These are phyloP conservation scores for Polyporus arcularius DNA, from an alignment of 768 basidiomycete genomes.

Conservation along the genomic window DNA sequence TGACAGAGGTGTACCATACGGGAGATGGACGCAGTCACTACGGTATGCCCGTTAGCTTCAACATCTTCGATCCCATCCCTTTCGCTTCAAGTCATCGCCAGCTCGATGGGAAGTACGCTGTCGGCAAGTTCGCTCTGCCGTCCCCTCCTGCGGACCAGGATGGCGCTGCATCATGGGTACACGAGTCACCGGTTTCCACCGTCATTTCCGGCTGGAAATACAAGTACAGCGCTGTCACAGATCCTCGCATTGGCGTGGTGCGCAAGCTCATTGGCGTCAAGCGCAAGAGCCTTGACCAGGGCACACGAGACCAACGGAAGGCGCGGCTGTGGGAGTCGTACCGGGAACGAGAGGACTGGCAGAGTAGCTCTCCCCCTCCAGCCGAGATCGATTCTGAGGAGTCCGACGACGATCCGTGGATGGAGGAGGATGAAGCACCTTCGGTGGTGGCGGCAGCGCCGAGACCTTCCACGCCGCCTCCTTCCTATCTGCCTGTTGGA, in stretches of 20 bases:
- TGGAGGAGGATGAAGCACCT: constrained; percentile 30
- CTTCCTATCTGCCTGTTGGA: constrained; percentile 70
- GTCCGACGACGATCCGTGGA: constrained; percentile 38
- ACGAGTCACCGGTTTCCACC: constrained; percentile 4
- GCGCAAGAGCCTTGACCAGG: constrained; percentile 53
- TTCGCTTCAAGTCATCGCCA: constrained; percentile 64
- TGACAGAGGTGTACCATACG: constrained; percentile 33
- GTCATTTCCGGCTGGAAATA: constrained; percentile 45
- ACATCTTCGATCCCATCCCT: constrained; percentile 70
- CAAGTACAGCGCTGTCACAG: constrained; percentile 62
- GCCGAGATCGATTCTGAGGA: constrained; percentile 41
- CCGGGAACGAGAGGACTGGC: constrained; percentile 52
- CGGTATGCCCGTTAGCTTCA: constrained; percentile 24
- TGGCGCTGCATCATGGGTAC: constrained; percentile 17
- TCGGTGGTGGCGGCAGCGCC: constrained; percentile 35
- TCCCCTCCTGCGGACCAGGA: constrained; percentile 57
- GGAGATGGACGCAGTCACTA: constrained; percentile 25
- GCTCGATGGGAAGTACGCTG: constrained; percentile 72
- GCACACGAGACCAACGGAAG: constrained; percentile 35
- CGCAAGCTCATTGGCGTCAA: constrained; percentile 70
- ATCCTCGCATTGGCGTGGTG: constrained; percentile 71
- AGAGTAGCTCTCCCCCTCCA: constrained; percentile 31
- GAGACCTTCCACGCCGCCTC: constrained; percentile 69
- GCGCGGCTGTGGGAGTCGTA: constrained; percentile 43
- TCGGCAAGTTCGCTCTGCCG: constrained; percentile 73